Evolutionary conservation across 257 asterid genomes (phyloP).

Genomic region (Galeopsis tetrahit): DNA sequence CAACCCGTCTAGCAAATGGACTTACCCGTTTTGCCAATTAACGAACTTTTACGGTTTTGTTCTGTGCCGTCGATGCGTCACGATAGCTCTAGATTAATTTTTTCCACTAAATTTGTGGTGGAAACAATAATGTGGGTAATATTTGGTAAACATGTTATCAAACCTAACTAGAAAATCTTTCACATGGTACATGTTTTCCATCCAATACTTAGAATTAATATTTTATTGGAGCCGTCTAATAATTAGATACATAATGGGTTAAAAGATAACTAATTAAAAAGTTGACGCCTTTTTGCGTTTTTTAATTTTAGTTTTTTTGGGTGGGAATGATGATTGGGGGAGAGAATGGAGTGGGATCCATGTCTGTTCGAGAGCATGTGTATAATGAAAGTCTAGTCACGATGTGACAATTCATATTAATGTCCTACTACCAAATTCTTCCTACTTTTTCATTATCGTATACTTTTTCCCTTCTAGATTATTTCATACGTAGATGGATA

Average conservation of each 20-base stretch:
- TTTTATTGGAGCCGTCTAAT: slow-evolving; percentile 28
- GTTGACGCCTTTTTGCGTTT: not conserved
- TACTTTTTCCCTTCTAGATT: too few species aligned
- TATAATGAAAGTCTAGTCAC: slow-evolving; percentile 38
- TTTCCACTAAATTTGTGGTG: too few species aligned
- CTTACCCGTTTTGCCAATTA: too few species aligned
- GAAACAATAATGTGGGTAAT: too few species aligned
- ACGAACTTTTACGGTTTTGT: too few species aligned
- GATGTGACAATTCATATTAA: slow-evolving; percentile 29
- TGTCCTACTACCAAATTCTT: slow-evolving; percentile 21
- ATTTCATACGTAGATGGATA: too few species aligned
- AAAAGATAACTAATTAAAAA: not conserved
- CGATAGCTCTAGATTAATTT: too few species aligned
- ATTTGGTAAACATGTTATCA: not conserved
- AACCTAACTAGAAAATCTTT: slow-evolving; percentile 5
- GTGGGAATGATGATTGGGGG: slow-evolving; percentile 32
- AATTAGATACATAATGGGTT: slow-evolving; percentile 30
- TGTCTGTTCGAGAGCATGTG: slow-evolving; percentile 11
- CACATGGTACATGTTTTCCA: slow-evolving; percentile 21
- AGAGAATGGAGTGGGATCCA: slow-evolving; percentile 37
- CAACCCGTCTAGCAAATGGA: too few species aligned
- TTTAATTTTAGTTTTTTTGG: not conserved
- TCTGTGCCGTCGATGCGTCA: too few species aligned
- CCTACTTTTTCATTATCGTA: not conserved
- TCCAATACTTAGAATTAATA: not conserved